Base-by-base conservation (phyloP, 2,329 filamentous ascomycete species). In the Ampelomyces quisqualis region DNA sequence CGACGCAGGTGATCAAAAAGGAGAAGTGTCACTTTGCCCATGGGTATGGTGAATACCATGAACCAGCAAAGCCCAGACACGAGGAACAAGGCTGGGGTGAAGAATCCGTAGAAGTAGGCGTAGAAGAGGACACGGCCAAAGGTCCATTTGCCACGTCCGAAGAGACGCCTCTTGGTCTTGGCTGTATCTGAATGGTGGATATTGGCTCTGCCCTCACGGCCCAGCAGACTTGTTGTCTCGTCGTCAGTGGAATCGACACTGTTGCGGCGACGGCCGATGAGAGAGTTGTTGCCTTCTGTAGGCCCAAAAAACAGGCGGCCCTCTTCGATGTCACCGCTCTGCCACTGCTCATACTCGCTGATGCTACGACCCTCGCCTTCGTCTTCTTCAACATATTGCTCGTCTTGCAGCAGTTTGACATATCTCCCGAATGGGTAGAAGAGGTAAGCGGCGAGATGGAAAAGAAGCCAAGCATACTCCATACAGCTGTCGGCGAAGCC, bases 311-410 rank as follows among this genome's bases (percentile, higher is more conserved):
- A 97, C 2, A 98, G 79, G 22, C 91, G 81, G 3, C 93, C 93
- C 66, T 97, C 90, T 69, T 98, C 93, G 22, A 98, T 79, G 62
- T 98, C 93, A 35, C 93, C 93, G 63, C 84, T 96, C 72, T 98
- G 93, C 93, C 93, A 98, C 70, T 95, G 90, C 68, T 98, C 93
- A 65, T 98, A 98, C 72, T 98, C 93, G 59, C 88, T 94, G 62
- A 98, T 96, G 72, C 90, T 97, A 62, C 93, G 83, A 14, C 93
- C 93, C 70, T 98, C 93, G 27, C 91, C 90, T 61, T 93, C 83
- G 60, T 98, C 93, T 71, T 98, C 93, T 46, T 96, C 87, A 33
- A 89, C 77, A 64, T 98, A 98, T 29, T 87, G 86, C 62, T 97
- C 93, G 56, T 98, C 93, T 66, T 91, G 88, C 64, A 95, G 85